These are phyloP conservation scores for Aspergillus niger DNA, from an alignment of 2,329 filamentous ascomycete genomes.

Conservation along the genomic window DNA sequence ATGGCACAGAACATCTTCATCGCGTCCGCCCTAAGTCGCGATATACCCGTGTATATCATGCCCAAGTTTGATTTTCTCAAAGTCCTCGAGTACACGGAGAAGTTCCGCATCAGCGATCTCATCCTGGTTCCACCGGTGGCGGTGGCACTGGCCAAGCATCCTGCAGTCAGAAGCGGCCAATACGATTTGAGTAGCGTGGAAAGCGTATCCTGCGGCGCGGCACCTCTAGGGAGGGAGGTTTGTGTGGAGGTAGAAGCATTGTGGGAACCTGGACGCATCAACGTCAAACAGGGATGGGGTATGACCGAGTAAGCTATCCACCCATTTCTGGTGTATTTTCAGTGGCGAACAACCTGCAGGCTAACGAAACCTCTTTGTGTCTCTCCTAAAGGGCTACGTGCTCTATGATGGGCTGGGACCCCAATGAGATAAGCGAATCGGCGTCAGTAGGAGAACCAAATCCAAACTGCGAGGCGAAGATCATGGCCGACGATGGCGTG, in stretches of 20 bases:
- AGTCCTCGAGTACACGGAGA: constrained; percentile 69
- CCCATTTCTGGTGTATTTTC: background rate
- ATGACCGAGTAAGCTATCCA: constrained; percentile 68
- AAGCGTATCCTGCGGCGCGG: constrained; percentile 65
- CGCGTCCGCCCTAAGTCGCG: constrained; percentile 55
- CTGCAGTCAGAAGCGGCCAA: constrained; percentile 56
- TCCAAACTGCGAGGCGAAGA: constrained; percentile 68
- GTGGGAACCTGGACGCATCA: constrained; percentile 53
- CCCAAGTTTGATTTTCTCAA: constrained; percentile 72
- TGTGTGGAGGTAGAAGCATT: constrained; percentile 60
- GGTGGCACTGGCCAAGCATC: constrained; percentile 71
- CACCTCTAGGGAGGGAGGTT: constrained; percentile 61
- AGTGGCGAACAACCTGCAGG: constrained; percentile 6
- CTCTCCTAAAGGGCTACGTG: constrained; percentile 59
- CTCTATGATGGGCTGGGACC: constrained; percentile 66
- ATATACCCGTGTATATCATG: constrained; percentile 74
- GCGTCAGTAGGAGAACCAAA: constrained; percentile 63
- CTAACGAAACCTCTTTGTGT: constrained; percentile 8
- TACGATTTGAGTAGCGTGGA: constrained; percentile 70
- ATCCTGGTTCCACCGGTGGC: constrained; percentile 74
- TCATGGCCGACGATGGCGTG: constrained; percentile 56
- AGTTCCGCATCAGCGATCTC: constrained; percentile 68
- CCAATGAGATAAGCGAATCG: constrained; percentile 47
- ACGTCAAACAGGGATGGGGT: constrained; percentile 75
- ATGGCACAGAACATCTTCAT: constrained; percentile 72